Conservation (phyloP, 1,139 yeast species). For the Saccharomyces hybrid region DNA sequence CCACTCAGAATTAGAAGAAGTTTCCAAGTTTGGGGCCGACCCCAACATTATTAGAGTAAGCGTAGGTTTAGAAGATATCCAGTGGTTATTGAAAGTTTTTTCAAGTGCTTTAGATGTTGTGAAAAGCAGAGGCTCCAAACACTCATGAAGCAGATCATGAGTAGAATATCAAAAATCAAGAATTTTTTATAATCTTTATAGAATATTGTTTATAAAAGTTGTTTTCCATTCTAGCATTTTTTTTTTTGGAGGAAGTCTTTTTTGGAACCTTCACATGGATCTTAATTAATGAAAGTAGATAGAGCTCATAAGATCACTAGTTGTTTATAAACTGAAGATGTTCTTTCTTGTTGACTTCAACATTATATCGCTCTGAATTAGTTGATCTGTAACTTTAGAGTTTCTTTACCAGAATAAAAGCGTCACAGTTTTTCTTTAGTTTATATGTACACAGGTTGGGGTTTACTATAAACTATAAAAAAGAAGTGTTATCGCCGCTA, state of each 20-base stretch:
- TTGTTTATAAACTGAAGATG: background rate
- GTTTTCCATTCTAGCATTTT: too few species aligned
- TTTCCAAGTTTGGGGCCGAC: constrained; percentile 81
- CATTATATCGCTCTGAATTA: background rate
- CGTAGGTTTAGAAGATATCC: constrained; percentile 66
- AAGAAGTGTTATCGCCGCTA: background rate
- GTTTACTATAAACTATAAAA: background rate
- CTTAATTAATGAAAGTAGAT: background rate
- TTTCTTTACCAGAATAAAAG: background rate
- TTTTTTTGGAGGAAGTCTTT: background rate
- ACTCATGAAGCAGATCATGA: background rate
- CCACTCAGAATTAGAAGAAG: constrained; percentile 74
- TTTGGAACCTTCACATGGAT: background rate
- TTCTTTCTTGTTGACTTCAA: background rate
- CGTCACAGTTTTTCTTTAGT: background rate
- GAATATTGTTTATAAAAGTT: background rate
- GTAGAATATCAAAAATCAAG: background rate
- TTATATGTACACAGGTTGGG: background rate
- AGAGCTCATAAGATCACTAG: background rate
- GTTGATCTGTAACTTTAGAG: background rate
- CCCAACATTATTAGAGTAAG: constrained; percentile 73
- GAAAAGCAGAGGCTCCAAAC: background rate
- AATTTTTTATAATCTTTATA: background rate
- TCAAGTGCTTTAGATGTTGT: constrained; percentile 40
- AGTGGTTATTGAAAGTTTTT: constrained; percentile 41